These are phyloP conservation scores for Myxozyma geophila DNA, from an alignment of 805 yeast species.

Conservation along the genomic window DNA sequence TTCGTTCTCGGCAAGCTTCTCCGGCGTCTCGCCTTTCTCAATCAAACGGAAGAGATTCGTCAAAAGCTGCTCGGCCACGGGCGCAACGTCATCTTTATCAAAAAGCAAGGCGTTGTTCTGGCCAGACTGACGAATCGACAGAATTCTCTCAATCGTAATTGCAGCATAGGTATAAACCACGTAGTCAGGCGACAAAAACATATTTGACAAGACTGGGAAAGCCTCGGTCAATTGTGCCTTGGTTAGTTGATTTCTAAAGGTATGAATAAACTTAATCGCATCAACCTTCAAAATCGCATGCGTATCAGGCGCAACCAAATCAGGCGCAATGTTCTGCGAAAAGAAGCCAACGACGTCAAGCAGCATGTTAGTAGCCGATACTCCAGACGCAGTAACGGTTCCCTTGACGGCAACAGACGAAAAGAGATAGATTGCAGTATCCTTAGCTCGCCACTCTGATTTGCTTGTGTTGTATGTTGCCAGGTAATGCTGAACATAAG, in stretches of 20 bases:
- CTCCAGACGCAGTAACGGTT: slow-evolving; percentile 81
- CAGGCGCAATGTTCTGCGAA: slow-evolving; percentile 77
- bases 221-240: slow-evolving; percentile 80
- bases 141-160: slow-evolving; percentile 84
- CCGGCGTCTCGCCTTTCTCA: slow-evolving; percentile 69
- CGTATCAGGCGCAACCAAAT: slow-evolving; percentile 59
- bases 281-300: slow-evolving; percentile 87
- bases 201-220: slow-evolving; percentile 75
- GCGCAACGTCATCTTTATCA: slow-evolving; percentile 70
- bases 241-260: slow-evolving; percentile 89
- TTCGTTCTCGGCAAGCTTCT: slow-evolving; percentile 92
- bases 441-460: slow-evolving; percentile 77
- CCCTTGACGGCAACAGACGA: slow-evolving; percentile 92
- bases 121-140: slow-evolving; percentile 63
- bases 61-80: slow-evolving; percentile 64
- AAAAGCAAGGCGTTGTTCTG: slow-evolving; percentile 62
- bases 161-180: slow-evolving; percentile 94
- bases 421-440: slow-evolving; percentile 82
- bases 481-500: slow-evolving; percentile 71
- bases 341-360: slow-evolving; percentile 89
- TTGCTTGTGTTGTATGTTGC: slow-evolving; percentile 52
- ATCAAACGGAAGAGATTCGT: slow-evolving; percentile 70
- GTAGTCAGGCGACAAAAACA: slow-evolving; percentile 66
- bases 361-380: slow-evolving; percentile 79
- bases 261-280: slow-evolving; percentile 87